These are phyloP conservation scores for Myxozyma udenii DNA, from an alignment of 805 yeast species.

Conservation along the genomic window DNA sequence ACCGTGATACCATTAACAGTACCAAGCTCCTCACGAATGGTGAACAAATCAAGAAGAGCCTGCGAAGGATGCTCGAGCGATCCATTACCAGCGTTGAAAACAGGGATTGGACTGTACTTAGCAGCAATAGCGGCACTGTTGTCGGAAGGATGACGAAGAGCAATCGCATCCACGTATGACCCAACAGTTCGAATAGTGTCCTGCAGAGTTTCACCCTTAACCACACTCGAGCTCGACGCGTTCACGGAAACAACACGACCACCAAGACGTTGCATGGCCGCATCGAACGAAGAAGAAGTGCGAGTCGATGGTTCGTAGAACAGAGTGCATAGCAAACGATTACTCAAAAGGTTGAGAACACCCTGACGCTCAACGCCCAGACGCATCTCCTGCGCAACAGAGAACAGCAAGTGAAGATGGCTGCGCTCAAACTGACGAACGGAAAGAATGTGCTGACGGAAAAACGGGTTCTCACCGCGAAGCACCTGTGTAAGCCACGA, in stretches of 20 bases:
- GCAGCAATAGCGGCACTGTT: constrained; percentile 92
- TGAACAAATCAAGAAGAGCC: constrained; percentile 94
- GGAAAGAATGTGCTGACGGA: constrained; percentile 81
- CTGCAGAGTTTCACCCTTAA: constrained; percentile 97
- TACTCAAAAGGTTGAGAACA: constrained; percentile 82
- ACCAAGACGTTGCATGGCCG: constrained; percentile 99
- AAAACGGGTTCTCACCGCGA: constrained; percentile 82
- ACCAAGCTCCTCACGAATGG: constrained; percentile 98
- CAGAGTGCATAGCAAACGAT: constrained; percentile 88
- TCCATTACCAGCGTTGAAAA: constrained; percentile 97
- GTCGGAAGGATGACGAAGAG: constrained; percentile 91
- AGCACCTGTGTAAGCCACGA: constrained; percentile 75
- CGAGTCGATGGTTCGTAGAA: constrained; percentile 98
- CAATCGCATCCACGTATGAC: constrained; percentile 95
- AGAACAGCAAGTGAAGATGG: constrained; percentile 86
- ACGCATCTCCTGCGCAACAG: constrained; percentile 97
- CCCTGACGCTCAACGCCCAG: constrained; percentile 96
- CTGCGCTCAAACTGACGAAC: constrained; percentile 84
- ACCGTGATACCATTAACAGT: constrained; percentile 97
- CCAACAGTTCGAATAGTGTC: constrained; percentile 94
- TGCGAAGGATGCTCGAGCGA: constrained; percentile 98
- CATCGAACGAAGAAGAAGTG: constrained; percentile 94
- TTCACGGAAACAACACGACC: constrained; percentile 91
- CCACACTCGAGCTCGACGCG: constrained; percentile 85
- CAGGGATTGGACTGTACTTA: constrained; percentile 94